phyloP scores from a whole-genome alignment of 768 basidiomycete genomes.

The Serpula lacrymans region DNA sequence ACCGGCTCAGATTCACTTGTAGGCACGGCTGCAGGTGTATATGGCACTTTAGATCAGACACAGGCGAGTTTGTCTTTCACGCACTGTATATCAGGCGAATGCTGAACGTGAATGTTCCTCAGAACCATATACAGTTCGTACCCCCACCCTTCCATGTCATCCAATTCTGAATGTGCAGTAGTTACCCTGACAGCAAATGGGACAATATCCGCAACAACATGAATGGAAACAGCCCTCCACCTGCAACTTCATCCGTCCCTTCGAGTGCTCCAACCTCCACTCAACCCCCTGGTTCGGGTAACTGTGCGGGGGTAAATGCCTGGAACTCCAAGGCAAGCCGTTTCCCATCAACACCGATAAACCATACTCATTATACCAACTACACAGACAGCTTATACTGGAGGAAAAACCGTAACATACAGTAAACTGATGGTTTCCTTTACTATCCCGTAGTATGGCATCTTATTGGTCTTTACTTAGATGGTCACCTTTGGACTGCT shows the following conservation, averaged over 20 bases:
- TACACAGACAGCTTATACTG: conserved; percentile 39
- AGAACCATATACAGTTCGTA: conserved; percentile 54
- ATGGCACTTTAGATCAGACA: conserved; percentile 53
- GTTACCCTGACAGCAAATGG: conserved; percentile 61
- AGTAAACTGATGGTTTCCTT: conserved; percentile 26
- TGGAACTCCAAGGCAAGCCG: no score
- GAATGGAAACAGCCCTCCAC: conserved; percentile 14
- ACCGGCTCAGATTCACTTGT: conserved; percentile 51
- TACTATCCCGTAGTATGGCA: not conserved
- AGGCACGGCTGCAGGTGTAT: conserved; percentile 36
- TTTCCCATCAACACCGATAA: conserved; percentile 37
- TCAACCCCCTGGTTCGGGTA: conserved; percentile 7
- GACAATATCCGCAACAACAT: conserved; percentile 64
- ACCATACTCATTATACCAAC: conserved; percentile 44
- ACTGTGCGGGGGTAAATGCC: conserved; percentile 13
- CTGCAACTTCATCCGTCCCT: conserved; percentile 19
- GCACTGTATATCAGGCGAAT: no score
- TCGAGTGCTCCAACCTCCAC: conserved; percentile 21
- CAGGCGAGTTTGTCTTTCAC: no score
- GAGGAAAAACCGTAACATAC: conserved; percentile 44
- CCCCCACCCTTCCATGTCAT: not conserved
- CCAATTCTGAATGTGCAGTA: conserved; percentile 14
- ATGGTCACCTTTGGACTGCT: conserved; percentile 54
- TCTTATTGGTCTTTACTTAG: no score
- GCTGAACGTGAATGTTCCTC: no score